Evolutionary conservation across 2,329 filamentous ascomycete genomes (phyloP), one percentile per base, ranked within the genome.

Genomic region (Pleomassaria siparia): DNA sequence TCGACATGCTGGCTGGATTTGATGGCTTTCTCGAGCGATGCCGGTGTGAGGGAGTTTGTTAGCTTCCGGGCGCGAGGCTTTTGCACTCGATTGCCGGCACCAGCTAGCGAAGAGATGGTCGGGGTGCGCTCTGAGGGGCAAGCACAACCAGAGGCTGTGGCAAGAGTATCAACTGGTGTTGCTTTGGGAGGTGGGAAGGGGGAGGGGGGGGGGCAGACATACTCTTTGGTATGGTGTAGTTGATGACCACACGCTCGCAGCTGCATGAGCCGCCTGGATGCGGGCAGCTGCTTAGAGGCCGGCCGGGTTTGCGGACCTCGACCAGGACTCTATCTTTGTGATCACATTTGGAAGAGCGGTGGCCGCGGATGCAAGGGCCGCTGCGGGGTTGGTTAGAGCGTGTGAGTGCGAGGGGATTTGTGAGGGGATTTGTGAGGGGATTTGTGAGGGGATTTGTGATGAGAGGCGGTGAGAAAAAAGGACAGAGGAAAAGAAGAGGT

Each of bases 331-430:
- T 81, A 58, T 88, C 85, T 54, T 79, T 77, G 50, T 89, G 86
- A 40, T 80, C 84, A 69, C 86, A 89, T 75, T 87, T 88, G 43
- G 86, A 88, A 24, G 86, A 89, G 59, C 86, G 83, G 69, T 89
- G 86, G 47, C 86, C 86, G 62, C 86, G 83, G 58, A 89, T 89
- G 67, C 86, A 89, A 63, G 86, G 85, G 76, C 83, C 83, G 71
- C 86, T 89, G 32, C n/a, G 36, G 13, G 12, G 30, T 16, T 26
- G 28, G 37, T 39, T 15, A 32, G 13, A 45, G 24, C n/a, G n/a
- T n/a, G n/a, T n/a, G n/a, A n/a, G n/a, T n/a, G n/a, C 11, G 13
- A 39, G 30, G 47, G n/a, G 32, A 35, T 29, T 10, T 20, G 12
- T 4, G 5, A 15, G 43, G n/a, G 20, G 43, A 35, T 4, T 8